Evolutionary conservation across 2,329 filamentous ascomycete genomes (phyloP).

Genomic region (Clonostachys byssicola): DNA sequence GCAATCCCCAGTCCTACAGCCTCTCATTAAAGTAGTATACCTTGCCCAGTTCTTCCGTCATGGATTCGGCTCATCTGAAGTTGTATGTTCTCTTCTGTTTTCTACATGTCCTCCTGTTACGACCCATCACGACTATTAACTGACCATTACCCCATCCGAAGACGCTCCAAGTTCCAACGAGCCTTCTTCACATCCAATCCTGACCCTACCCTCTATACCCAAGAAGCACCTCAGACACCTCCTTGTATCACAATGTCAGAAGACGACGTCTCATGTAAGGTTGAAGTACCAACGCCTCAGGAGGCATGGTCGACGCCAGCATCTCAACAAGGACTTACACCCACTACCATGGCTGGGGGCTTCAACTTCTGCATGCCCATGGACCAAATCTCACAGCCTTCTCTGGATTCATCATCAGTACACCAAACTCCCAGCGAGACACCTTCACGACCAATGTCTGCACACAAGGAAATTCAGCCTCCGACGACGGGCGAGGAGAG

Average conservation of each 20-base stretch:
- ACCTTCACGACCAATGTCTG: conserved; percentile 2
- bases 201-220: background rate
- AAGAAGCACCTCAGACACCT: conserved; percentile 3
- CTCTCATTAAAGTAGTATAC: background rate
- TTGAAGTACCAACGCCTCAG: background rate
- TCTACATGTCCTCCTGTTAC: background rate
- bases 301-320: conserved; percentile 1
- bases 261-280: background rate
- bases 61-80: conserved; percentile 1
- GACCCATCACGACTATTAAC: background rate
- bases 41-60: background rate
- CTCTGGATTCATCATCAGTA: conserved; percentile 1
- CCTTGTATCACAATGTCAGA: conserved; percentile 1
- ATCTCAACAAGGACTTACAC: background rate
- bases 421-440: background rate
- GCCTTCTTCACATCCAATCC: conserved; percentile 1
- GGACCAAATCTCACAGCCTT: background rate
- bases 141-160: background rate
- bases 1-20: background rate
- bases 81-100: conserved; percentile 1
- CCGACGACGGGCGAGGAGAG: background rate
- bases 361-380: background rate
- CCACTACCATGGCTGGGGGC: background rate
- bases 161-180: conserved; percentile 4
- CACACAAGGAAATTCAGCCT: conserved; percentile 2